A percentile compares a stretch with the other conserved stretches of the same genome.
Conservation (phyloP, 2,329 filamentous ascomycete species). For the Colletotrichum sp. region DNA sequence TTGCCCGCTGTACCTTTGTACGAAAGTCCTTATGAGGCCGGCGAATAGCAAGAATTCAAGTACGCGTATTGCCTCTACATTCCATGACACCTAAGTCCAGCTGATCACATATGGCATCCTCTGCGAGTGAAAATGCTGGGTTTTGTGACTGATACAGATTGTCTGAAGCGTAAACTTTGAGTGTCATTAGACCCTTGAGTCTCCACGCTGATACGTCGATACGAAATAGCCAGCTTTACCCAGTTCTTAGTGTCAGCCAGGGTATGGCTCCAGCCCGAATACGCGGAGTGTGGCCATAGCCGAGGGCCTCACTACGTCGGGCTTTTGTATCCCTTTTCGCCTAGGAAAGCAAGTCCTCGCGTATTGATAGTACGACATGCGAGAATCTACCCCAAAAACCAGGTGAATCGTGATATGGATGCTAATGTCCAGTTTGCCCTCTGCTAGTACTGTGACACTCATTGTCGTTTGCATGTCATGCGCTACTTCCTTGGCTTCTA, state of each 20-base stretch:
- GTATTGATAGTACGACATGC: not conserved
- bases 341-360: not conserved
- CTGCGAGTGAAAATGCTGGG: not conserved
- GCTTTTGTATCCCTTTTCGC: not conserved
- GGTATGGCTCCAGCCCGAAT: not conserved
- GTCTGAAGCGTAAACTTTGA: not conserved
- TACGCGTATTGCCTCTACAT: not conserved
- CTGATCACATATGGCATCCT: not conserved
- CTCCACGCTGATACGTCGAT: not conserved
- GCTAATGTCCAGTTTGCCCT: not conserved
- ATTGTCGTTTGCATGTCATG: not conserved
- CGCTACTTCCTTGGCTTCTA: not conserved
- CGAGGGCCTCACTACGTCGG: not conserved
- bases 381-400: not conserved
- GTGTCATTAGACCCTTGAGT: not conserved
- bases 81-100: not conserved
- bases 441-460: not conserved
- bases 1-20: not conserved
- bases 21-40: not conserved
- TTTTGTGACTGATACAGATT: not conserved
- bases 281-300: not conserved
- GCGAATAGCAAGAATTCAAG: not conserved
- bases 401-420: not conserved
- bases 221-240: not conserved
- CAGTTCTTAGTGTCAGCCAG: not conserved